Evolutionary conservation across 306 rosid genomes (phyloP), one percentile per base, ranked within the genome.

Genomic region (Albizia julibrissin): DNA sequence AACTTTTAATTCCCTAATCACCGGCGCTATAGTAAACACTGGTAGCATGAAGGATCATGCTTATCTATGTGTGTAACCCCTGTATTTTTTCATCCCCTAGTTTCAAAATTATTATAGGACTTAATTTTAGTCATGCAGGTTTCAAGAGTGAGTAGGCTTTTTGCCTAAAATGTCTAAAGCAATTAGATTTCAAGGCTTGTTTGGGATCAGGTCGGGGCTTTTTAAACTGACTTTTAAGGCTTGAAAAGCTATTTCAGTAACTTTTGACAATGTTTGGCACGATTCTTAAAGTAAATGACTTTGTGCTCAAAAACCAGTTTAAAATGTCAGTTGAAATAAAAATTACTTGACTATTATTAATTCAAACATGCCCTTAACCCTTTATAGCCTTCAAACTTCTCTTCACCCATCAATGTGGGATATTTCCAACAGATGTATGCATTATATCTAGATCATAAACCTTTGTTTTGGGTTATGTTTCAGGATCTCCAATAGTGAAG

Each of bases 401-500:
- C 11, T 56, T 19, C 24, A 5, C 0, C 11, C 13, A 21, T 13
- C 26, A 52, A 52, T 19, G 59, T 19, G 59, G 59, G n/a, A 19
- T 24, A 19, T 21, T n/a, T 6, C 24, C 10, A 6, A 19, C 26
- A 56, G 27, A 56, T 21, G 9, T n/a, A n/a, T 21, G 62, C 3
- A 3, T 8, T 8, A 56, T 56, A 56, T 56, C 13, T 56, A 8
- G 10, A 21, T 21, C 1, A 21, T 56, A 18, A 50, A 50, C 22
- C 19, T 10, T 5, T 52, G n/a, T 3, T 56, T 6, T 33, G 67
- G 50, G 8, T 74, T 33, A 58, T 24, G 12, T 62, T 61, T 1
- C 21, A 91, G 95, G 89, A 44, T 91, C 95, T 70, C 75, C 88
- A 6, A 31, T 91, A 6, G 95, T 88, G 33, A 91, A 89, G 61